Evolutionary conservation across 1,139 yeast genomes (phyloP).

Genomic region (Blastobotrys capitulatus): DNA sequence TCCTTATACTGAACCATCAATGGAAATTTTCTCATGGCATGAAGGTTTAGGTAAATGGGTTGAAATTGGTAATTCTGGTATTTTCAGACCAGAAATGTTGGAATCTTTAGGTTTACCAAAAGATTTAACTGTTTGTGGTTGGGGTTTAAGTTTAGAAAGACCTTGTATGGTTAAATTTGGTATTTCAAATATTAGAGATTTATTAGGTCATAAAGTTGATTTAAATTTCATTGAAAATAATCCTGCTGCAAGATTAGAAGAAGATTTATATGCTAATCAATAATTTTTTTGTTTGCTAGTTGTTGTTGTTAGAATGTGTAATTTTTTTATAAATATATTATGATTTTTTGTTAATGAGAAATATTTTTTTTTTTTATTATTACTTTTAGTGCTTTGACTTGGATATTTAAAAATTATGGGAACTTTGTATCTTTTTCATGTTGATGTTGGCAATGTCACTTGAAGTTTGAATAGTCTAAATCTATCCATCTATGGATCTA

Average conservation of each 20-base stretch:
- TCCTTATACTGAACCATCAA: constrained; percentile 98
- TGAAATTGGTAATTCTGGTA: constrained; percentile 98
- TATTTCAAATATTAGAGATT: constrained; percentile 90
- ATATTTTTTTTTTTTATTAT: too few species aligned
- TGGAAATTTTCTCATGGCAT: constrained; percentile 98
- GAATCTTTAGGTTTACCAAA: constrained; percentile 97
- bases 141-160: constrained; percentile 96
- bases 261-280: constrained; percentile 21
- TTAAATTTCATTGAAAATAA: constrained; percentile 90
- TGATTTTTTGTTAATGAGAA: too few species aligned
- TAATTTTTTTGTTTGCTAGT: too few species aligned
- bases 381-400: too few species aligned
- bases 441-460: too few species aligned
- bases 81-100: constrained; percentile 99
- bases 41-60: constrained; percentile 95
- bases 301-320: too few species aligned
- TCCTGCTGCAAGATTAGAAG: constrained; percentile 96
- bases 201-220: constrained; percentile 90
- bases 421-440: too few species aligned
- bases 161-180: constrained; percentile 99
- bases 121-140: constrained; percentile 90
- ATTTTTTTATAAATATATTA: too few species aligned
- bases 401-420: too few species aligned
- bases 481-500: too few species aligned
- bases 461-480: too few species aligned